Evolutionary conservation across 2,329 filamentous ascomycete species (phyloP), one percentile per base, ranked within the genome.

Genomic region (Fusarium sp.): DNA sequence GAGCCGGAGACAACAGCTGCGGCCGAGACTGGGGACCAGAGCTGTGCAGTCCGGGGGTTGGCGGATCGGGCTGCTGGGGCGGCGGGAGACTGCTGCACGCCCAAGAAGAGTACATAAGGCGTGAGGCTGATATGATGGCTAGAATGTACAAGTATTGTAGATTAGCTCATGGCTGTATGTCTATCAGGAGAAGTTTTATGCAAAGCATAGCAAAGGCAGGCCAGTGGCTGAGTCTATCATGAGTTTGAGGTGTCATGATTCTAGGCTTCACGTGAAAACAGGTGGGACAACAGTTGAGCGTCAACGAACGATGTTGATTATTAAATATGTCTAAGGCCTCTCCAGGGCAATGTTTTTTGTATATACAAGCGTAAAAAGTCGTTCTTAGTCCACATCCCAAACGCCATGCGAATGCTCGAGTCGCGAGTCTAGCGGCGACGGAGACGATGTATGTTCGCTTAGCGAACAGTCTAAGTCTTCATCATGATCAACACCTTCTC

Each of bases 11-110:
- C 47, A 17, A 42, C 49, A 46, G 63, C 72, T 8, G 56, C 74
- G 17, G 77, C 52, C 43, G 68, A 72, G 45, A 49, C 40, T 14
- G 65, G 60, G 40, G 72, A 56, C 7, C 70, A 74, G 58, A 73
- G 73, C 61, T 80, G 80, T 65, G 73, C 76, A 22, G 75, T 85
- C 38, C 80, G 77, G 56, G 79, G 79, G 6, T 76, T 88, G 44
- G 84, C 83, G 15, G 82, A 86, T 70, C 77, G 77, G n/a, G 85
- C 81, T 10, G 80, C 79, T 11, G 72, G 72, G 9, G 77, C 79
- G 17, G 84, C 84, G 0, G 85, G 84, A 5, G 85, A 88, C 70
- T 89, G 87, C 74, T 89, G 87, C 70, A 78, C 79, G 44, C 84
- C 84, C 2, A 86, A 83, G 74, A 80, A 80, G 69, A 68, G 42